phyloP scores from a whole-genome alignment of 2,329 filamentous ascomycete genomes.

The Beauveria varroae region DNA sequence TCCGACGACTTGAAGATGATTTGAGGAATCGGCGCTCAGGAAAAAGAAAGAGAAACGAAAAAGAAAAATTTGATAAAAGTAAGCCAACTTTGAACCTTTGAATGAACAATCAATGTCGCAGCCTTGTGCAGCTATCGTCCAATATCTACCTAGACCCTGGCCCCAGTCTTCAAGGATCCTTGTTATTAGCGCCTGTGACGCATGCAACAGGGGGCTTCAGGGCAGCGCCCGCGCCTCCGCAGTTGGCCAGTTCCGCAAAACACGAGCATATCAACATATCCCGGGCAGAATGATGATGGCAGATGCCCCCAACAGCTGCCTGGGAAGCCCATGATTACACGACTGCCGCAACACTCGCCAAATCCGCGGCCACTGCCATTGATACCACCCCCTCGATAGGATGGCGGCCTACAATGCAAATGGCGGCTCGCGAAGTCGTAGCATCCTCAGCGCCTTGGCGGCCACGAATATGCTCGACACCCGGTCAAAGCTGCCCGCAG shows the following conservation, averaged over 20 bases:
- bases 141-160: neutral
- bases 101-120: neutral
- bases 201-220: neutral
- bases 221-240: neutral
- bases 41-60: neutral
- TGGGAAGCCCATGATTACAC: neutral
- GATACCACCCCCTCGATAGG: slow-evolving; percentile 9
- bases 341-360: neutral
- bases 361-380: neutral
- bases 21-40: no score
- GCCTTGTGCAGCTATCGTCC: neutral
- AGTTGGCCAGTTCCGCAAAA: neutral
- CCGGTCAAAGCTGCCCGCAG: slow-evolving; percentile 74
- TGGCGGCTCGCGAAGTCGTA: slow-evolving; percentile 32
- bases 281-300: slow-evolving; percentile 1
- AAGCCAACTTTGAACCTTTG: no score
- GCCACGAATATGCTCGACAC: slow-evolving; percentile 72
- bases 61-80: neutral
- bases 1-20: no score
- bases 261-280: neutral
- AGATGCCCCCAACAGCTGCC: neutral
- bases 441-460: slow-evolving; percentile 69
- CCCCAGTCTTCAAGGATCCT: neutral
- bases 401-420: slow-evolving; percentile 40
- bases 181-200: slow-evolving; percentile 1